Evolutionary conservation across 257 asterid genomes (phyloP).

Genomic region (Solanum chilense): DNA sequence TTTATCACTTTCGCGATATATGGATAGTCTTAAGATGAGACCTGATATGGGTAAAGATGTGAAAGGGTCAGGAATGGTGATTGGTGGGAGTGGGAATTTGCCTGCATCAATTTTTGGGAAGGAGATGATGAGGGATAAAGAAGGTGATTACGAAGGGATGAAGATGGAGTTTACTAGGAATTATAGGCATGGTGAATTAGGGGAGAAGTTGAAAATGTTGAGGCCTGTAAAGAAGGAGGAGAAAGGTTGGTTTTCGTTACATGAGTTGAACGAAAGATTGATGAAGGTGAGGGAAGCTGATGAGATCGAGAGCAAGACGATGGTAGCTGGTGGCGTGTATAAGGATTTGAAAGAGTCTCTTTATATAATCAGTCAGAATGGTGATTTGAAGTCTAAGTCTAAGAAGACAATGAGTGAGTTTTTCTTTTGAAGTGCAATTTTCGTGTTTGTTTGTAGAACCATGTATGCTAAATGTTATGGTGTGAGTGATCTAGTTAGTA

Average conservation of each 20-base stretch:
- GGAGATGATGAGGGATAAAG: conserved; percentile 2
- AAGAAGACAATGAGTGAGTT: conserved; percentile 8
- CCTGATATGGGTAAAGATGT: neutral
- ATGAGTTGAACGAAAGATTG: conserved; percentile 59
- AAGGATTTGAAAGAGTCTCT: conserved; percentile 3
- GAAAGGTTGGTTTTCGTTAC: conserved; percentile 57
- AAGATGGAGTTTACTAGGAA: neutral
- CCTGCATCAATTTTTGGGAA: neutral
- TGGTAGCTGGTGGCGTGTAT: neutral
- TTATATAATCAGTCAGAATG: neutral
- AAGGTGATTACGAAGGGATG: neutral
- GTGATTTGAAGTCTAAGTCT: neutral
- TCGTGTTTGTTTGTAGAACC: neutral
- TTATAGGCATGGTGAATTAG: conserved; percentile 33
- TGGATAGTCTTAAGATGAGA: neutral
- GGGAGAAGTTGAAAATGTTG: conserved; percentile 40
- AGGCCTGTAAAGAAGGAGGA: conserved; percentile 46
- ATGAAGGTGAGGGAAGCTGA: conserved; percentile 33
- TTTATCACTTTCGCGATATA: neutral
- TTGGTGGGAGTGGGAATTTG: neutral
- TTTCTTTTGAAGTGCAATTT: neutral
- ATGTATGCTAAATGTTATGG: neutral
- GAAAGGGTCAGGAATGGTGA: neutral
- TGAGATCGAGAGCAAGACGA: conserved; percentile 1
- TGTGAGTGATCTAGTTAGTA: neutral